These are phyloP conservation scores for Gnaphalium uliginosum DNA, from an alignment of 129 eudicot species.

Conservation along the genomic window DNA sequence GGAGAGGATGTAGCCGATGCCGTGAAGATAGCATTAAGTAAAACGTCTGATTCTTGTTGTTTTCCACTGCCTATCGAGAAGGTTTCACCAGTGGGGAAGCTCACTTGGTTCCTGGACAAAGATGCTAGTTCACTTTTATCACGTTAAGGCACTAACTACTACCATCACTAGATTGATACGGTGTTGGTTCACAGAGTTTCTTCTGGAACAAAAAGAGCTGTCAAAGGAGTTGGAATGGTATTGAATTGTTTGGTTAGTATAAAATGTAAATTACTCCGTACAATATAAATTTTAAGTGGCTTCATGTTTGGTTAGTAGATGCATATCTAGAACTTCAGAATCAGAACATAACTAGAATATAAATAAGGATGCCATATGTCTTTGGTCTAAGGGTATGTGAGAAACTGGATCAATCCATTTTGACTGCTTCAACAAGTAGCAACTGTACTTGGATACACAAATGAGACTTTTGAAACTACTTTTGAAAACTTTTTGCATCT, in stretches of 20 bases:
- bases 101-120: slow-evolving; percentile 74
- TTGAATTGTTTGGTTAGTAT: not conserved
- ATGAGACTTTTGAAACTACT: too few species aligned
- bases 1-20: slow-evolving; percentile 61
- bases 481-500: too few species aligned
- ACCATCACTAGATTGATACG: not conserved
- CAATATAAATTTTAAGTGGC: too few species aligned
- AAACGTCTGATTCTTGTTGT: not conserved
- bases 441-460: too few species aligned
- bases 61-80: slow-evolving; percentile 47
- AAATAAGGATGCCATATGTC: too few species aligned
- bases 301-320: too few species aligned
- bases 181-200: not conserved
- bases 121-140: slow-evolving; percentile 49
- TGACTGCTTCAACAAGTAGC: too few species aligned
- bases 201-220: not conserved
- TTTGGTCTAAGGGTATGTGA: too few species aligned
- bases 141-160: not conserved
- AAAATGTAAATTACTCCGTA: too few species aligned
- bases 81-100: slow-evolving; percentile 53
- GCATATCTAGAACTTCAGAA: too few species aligned
- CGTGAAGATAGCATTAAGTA: slow-evolving; percentile 42
- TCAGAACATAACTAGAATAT: too few species aligned
- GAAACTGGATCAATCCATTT: too few species aligned
- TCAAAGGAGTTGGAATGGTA: not conserved